phyloP scores from a whole-genome alignment of 345 rosid species.

The Pseudoturritis turrita region DNA sequence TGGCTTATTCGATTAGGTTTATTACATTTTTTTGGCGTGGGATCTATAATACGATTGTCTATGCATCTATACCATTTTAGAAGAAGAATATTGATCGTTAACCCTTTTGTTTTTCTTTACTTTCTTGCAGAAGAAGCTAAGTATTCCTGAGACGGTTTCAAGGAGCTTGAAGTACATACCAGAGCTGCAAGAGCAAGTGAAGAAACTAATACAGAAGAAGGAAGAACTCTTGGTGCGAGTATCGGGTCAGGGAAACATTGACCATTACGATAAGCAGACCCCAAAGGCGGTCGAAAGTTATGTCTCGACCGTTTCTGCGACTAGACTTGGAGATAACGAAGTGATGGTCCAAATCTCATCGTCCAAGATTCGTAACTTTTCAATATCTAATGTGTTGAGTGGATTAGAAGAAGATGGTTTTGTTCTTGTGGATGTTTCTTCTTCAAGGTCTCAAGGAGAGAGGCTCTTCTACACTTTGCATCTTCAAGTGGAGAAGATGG shows the following conservation, averaged over 20 bases:
- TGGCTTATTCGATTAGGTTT: neutral
- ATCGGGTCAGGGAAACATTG: constrained; percentile 19
- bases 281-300: constrained; percentile 16
- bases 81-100: neutral
- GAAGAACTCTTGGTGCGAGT: constrained; percentile 39
- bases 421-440: constrained; percentile 46
- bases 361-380: constrained; percentile 20
- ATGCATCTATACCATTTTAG: neutral
- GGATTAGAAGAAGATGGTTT: constrained; percentile 48
- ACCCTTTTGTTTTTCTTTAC: neutral
- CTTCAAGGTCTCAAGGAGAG: constrained; percentile 47
- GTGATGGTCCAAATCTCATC: constrained; percentile 44
- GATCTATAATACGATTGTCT: neutral
- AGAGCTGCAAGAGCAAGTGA: constrained; percentile 40
- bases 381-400: constrained; percentile 40
- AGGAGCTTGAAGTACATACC: constrained; percentile 49
- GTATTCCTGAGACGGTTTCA: constrained; percentile 47
- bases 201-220: constrained; percentile 35
- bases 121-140: constrained; percentile 44
- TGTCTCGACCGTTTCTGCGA: constrained; percentile 33
- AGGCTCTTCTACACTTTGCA: constrained; percentile 51
- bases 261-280: constrained; percentile 2
- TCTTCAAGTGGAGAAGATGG: constrained; percentile 42
- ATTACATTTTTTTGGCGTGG: neutral
- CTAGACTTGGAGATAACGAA: constrained; percentile 39